phyloP scores from a whole-genome alignment of 2,329 filamentous ascomycete species.

The Dactylellina drechsleri region DNA sequence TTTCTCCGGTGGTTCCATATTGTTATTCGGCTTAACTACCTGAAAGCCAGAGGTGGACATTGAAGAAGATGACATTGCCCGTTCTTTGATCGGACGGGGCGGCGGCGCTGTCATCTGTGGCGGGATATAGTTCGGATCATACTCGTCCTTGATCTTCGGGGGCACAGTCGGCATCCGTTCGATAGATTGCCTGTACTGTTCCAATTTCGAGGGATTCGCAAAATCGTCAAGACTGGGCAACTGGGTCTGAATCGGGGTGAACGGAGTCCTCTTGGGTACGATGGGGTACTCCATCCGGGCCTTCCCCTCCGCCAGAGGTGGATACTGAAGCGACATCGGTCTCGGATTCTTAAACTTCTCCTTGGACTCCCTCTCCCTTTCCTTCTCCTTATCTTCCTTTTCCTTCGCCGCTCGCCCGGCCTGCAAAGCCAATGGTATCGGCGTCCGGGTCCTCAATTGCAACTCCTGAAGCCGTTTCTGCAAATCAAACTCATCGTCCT shows the following conservation, averaged over 20 bases:
- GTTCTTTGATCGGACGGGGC: constrained; percentile 57
- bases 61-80: constrained; percentile 36
- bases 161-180: constrained; percentile 45
- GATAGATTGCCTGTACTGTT: constrained; percentile 43
- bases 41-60: background rate
- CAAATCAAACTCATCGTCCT: constrained; percentile 51
- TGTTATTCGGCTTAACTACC: constrained; percentile 7
- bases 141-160: constrained; percentile 50
- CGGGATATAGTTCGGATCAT: constrained; percentile 39
- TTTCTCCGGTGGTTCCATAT: constrained; percentile 34
- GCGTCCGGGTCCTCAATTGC: constrained; percentile 43
- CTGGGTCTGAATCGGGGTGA: constrained; percentile 22
- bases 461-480: constrained; percentile 53
- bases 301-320: constrained; percentile 27
- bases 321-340: constrained; percentile 39
- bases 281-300: constrained; percentile 42
- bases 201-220: constrained; percentile 47
- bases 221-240: constrained; percentile 51
- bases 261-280: constrained; percentile 42
- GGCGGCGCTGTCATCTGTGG: constrained; percentile 12
- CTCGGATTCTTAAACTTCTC: constrained; percentile 35
- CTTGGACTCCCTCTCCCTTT: constrained; percentile 45
- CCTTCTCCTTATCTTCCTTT: constrained; percentile 45
- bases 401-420: constrained; percentile 26
- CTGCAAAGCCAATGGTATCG: constrained; percentile 30